A percentile compares a stretch with the other conserved stretches of the same genome.
Conservation (phyloP, 129 eudicot genomes). For the Lactuca sativa region DNA sequence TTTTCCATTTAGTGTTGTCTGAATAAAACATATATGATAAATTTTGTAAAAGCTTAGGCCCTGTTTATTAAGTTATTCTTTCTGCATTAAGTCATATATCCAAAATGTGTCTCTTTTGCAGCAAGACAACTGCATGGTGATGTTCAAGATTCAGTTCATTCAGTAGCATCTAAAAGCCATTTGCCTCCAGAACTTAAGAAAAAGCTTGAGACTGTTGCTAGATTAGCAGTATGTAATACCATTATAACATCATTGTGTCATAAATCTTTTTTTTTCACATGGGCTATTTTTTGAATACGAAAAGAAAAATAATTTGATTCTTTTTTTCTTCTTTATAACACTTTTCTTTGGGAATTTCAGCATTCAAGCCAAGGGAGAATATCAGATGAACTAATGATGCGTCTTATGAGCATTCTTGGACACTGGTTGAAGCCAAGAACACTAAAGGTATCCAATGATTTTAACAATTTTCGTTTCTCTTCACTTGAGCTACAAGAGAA, state of each 20-base stretch:
- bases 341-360: slow-evolving; percentile 16
- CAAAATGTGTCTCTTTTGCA: slow-evolving; percentile 15
- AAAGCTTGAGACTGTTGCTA: slow-evolving; percentile 25
- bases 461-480: neutral
- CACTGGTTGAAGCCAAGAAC: slow-evolving; percentile 32
- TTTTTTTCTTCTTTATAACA: slow-evolving; percentile 1
- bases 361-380: slow-evolving; percentile 26
- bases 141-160: slow-evolving; percentile 6
- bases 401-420: slow-evolving; percentile 33
- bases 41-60: too few species aligned
- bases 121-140: slow-evolving; percentile 24
- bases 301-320: neutral
- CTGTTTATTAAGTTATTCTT: too few species aligned
- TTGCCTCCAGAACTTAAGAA: slow-evolving; percentile 25
- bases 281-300: slow-evolving; percentile 2
- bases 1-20: neutral
- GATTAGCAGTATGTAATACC: slow-evolving; percentile 29
- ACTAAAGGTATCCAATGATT: slow-evolving; percentile 20
- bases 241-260: neutral
- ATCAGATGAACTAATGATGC: slow-evolving; percentile 22
- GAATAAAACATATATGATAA: too few species aligned
- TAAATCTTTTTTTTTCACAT: neutral
- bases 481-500: neutral
- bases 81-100: too few species aligned
- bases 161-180: slow-evolving; percentile 10